phyloP scores from a whole-genome alignment of 2,329 filamentous ascomycete species.

The Trichoderma guizhouense region DNA sequence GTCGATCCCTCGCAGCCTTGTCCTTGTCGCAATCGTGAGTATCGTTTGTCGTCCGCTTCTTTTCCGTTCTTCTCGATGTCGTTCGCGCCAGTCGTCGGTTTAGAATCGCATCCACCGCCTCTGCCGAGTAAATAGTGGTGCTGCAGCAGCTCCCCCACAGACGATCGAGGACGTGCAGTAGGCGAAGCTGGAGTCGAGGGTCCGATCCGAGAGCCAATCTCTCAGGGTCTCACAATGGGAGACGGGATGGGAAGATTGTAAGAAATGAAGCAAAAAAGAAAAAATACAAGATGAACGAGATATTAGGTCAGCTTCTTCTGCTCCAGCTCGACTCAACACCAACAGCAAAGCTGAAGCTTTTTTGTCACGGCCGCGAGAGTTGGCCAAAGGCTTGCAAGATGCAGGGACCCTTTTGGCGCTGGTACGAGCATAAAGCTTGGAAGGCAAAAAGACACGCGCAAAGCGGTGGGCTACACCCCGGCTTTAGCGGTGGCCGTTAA shows the following conservation, averaged over 20 bases:
- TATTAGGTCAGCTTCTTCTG: not conserved
- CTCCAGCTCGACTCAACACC: not conserved
- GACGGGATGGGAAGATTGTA: not conserved
- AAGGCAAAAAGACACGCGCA: not conserved
- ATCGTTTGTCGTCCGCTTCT: not conserved
- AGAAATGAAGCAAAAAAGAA: not conserved
- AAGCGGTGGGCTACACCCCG: slow-evolving; percentile 17
- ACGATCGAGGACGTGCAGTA: not conserved
- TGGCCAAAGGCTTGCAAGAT: not conserved
- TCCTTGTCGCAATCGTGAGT: slow-evolving; percentile 1
- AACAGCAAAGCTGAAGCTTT: not conserved
- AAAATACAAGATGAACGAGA: not conserved
- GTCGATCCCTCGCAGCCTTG: slow-evolving; percentile 1
- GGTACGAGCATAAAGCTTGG: not conserved
- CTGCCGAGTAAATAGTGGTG: not conserved
- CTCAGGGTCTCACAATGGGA: not conserved
- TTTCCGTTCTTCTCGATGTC: not conserved
- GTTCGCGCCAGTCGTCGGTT: not conserved
- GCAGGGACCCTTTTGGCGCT: not conserved
- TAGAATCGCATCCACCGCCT: not conserved
- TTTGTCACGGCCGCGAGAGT: not conserved
- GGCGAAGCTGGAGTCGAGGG: not conserved
- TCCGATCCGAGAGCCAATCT: not conserved
- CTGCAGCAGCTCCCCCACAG: not conserved
- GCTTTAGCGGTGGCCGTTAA: not conserved